Percentiles rank a stretch among this genome's conserved stretches.
Evolutionary conservation across 495 filamentous ascomycete species (phyloP).

Genomic region (Penicillium chermesinum): DNA sequence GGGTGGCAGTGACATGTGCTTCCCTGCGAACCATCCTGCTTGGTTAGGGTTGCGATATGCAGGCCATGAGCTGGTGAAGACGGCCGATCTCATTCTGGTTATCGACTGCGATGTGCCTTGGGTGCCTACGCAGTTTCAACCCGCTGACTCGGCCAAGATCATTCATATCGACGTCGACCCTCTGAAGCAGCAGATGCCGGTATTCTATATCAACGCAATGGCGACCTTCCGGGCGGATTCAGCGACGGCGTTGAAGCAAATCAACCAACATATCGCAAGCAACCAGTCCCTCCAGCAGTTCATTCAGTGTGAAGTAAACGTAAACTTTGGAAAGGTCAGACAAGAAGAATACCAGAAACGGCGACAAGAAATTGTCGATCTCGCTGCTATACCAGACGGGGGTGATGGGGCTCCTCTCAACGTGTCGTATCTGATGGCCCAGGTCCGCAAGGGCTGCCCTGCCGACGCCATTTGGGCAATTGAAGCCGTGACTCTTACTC

Average conservation of each 20-base stretch:
- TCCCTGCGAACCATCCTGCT: conserved; percentile 71
- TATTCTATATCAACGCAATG: conserved; percentile 71
- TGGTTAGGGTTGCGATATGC: conserved; percentile 77
- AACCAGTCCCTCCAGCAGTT: conserved; percentile 41
- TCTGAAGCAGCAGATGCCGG: conserved; percentile 81
- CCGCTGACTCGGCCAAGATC: conserved; percentile 53
- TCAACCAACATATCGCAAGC: conserved; percentile 53
- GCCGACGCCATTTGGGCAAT: conserved; percentile 77
- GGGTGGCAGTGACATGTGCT: conserved; percentile 92
- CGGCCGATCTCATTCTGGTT: conserved; percentile 80
- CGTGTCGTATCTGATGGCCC: conserved; percentile 61
- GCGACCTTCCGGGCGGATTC: conserved; percentile 73
- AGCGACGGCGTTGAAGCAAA: conserved; percentile 64
- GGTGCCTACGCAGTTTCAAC: conserved; percentile 59
- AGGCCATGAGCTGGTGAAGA: conserved; percentile 64
- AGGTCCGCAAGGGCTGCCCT: conserved; percentile 61
- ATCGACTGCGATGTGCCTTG: conserved; percentile 81
- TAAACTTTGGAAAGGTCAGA: conserved; percentile 51
- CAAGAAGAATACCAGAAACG: conserved; percentile 54
- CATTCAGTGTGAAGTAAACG: conserved; percentile 40
- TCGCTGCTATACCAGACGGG: conserved; percentile 48
- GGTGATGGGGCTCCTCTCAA: conserved; percentile 61
- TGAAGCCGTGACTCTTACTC: conserved; percentile 83
- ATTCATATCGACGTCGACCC: conserved; percentile 86
- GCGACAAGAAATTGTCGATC: conserved; percentile 52